Evolutionary conservation across 352 stramenopile species (phyloP).

Genomic region (Globisporangium recalcitrans): DNA sequence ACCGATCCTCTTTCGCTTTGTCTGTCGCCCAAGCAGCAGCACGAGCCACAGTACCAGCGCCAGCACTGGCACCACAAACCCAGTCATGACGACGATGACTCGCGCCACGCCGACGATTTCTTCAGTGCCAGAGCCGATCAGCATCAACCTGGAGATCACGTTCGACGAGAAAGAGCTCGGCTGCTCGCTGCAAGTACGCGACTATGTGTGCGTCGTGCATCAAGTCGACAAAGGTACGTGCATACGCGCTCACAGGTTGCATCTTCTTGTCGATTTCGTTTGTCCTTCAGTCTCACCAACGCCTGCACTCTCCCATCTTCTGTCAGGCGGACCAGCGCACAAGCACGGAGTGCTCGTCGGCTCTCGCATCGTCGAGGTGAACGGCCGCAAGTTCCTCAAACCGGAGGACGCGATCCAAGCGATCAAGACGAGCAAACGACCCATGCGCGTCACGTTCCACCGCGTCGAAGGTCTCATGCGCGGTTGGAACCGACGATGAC

Average conservation of each 20-base stretch:
- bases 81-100: background rate
- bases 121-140: constrained; percentile 55
- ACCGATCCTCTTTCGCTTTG: constrained; percentile 69
- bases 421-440: constrained; percentile 49
- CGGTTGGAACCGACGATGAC: constrained; percentile 35
- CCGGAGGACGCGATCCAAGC: constrained; percentile 41
- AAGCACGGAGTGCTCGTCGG: constrained; percentile 59
- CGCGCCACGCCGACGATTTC: constrained; percentile 32
- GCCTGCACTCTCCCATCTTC: background rate
- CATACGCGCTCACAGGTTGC: background rate
- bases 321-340: constrained; percentile 40
- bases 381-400: constrained; percentile 44
- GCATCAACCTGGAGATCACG: constrained; percentile 46
- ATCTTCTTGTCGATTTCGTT: background rate
- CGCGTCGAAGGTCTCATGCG: constrained; percentile 78
- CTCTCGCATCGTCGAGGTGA: constrained; percentile 59
- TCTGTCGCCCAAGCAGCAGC: constrained; percentile 28
- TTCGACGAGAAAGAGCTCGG: constrained; percentile 58
- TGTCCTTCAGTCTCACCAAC: background rate
- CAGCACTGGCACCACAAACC: background rate
- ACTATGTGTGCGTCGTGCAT: constrained; percentile 55
- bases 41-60: background rate
- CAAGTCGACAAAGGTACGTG: constrained; percentile 42
- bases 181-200: constrained; percentile 43
- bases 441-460: constrained; percentile 61